Evolutionary conservation across 2,329 filamentous ascomycete species (phyloP).

Genomic region (Fusarium oligoseptatum): DNA sequence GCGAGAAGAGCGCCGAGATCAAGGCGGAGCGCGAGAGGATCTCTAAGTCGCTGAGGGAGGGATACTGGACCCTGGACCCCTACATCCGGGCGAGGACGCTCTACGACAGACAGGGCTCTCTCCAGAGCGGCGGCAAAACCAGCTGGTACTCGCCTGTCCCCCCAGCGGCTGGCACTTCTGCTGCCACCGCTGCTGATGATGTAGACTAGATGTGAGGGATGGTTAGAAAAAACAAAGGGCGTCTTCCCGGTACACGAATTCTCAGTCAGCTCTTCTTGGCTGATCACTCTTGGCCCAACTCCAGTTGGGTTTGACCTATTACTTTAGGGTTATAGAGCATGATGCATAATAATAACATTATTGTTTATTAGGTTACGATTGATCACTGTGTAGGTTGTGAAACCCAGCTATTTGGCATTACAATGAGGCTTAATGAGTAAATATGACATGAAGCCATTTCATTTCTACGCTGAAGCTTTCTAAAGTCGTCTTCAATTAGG

Average conservation of each 20-base stretch:
- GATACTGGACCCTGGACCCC: slow-evolving; percentile 92
- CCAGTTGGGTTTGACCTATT: not conserved
- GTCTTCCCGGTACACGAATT: not conserved
- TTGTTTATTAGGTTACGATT: not conserved
- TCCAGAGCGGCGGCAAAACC: slow-evolving; percentile 75
- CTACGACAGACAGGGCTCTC: slow-evolving; percentile 85
- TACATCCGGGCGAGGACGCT: slow-evolving; percentile 85
- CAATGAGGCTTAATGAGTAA: not conserved
- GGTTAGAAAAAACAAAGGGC: slow-evolving; percentile 6
- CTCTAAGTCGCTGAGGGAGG: slow-evolving; percentile 73
- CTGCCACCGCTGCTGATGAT: slow-evolving; percentile 60
- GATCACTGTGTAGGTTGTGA: not conserved
- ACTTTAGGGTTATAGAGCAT: not conserved
- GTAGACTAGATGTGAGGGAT: slow-evolving; percentile 55
- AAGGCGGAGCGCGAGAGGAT: slow-evolving; percentile 72
- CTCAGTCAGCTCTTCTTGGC: not conserved
- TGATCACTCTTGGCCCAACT: not conserved
- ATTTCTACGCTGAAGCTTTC: not conserved
- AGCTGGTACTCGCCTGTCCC: slow-evolving; percentile 72
- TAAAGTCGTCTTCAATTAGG: not conserved
- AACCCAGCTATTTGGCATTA: not conserved
- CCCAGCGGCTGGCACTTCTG: slow-evolving; percentile 50
- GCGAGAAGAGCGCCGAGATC: slow-evolving; percentile 59
- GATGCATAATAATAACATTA: slow-evolving; percentile 4
- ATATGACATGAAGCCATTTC: not conserved